Conservation (phyloP, 2,329 filamentous ascomycete species). For the Fusarium sp. region DNA sequence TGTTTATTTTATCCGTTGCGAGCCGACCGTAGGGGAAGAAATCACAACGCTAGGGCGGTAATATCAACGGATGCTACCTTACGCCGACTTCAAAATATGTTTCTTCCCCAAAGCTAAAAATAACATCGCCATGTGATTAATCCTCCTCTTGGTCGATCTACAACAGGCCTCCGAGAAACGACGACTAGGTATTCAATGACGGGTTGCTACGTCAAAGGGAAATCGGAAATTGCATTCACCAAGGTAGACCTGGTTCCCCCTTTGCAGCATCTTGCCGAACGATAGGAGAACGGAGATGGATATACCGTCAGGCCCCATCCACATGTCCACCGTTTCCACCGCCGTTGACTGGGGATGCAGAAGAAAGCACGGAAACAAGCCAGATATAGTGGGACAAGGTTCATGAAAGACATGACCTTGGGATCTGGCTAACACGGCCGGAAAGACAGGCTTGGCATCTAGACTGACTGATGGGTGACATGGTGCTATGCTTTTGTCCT, state of each 20-base stretch:
- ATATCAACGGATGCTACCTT: not conserved
- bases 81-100: not conserved
- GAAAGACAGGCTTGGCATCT: constrained; percentile 30
- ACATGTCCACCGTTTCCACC: constrained; percentile 46
- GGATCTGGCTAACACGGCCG: constrained; percentile 24
- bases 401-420: not conserved
- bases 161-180: constrained; percentile 28
- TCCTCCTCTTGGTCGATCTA: constrained; percentile 31
- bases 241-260: constrained; percentile 20
- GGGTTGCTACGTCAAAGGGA: constrained; percentile 38
- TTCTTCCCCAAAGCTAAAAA: constrained; percentile 36
- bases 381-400: constrained; percentile 26
- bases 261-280: constrained; percentile 30
- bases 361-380: constrained; percentile 25
- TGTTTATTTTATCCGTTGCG: not conserved
- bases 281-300: constrained; percentile 28
- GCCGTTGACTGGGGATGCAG: constrained; percentile 17
- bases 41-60: not conserved
- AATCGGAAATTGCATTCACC: constrained; percentile 25
- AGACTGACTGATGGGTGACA: constrained; percentile 35
- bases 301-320: constrained; percentile 16
- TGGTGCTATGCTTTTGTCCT: constrained; percentile 11
- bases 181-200: constrained; percentile 15
- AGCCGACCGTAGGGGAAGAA: not conserved
- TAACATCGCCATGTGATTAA: constrained; percentile 27